phyloP scores from a whole-genome alignment of 164 flowering plant species.

The Umbellularia californica region DNA sequence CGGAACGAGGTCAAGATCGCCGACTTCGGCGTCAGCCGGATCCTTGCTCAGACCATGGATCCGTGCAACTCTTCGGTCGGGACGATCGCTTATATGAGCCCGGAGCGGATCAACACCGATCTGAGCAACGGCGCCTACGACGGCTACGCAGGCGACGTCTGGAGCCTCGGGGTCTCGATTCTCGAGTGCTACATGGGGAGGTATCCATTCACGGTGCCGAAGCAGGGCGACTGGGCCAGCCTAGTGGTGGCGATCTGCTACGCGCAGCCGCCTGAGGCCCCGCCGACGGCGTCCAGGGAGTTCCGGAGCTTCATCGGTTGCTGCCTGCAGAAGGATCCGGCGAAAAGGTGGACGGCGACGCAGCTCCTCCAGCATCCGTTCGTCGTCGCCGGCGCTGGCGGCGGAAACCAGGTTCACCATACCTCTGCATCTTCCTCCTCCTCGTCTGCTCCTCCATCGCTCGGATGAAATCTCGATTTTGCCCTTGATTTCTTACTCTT shows the following conservation, averaged over 20 bases:
- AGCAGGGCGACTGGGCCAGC: slow-evolving; percentile 91
- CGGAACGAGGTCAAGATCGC: slow-evolving; percentile 65
- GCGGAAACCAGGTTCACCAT: not conserved
- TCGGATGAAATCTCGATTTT: not conserved
- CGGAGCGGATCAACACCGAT: slow-evolving; percentile 82
- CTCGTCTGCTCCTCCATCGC: not conserved
- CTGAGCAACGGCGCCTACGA: slow-evolving; percentile 70
- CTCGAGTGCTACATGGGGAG: slow-evolving; percentile 78
- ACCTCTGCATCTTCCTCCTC: not conserved
- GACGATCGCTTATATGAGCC: slow-evolving; percentile 91
- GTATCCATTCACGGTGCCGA: slow-evolving; percentile 61
- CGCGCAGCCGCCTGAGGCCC: slow-evolving; percentile 80
- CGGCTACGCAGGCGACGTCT: slow-evolving; percentile 84
- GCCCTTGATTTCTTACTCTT: no score
- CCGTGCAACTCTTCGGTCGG: slow-evolving; percentile 80
- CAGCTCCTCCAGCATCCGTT: slow-evolving; percentile 66
- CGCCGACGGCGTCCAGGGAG: slow-evolving; percentile 57
- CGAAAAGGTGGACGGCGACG: slow-evolving; percentile 52
- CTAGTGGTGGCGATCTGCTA: slow-evolving; percentile 82
- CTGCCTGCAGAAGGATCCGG: slow-evolving; percentile 77
- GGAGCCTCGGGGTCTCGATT: slow-evolving; percentile 88
- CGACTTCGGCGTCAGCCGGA: slow-evolving; percentile 70
- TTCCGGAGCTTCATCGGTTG: slow-evolving; percentile 57
- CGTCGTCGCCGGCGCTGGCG: slow-evolving; percentile 11
- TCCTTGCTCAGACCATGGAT: slow-evolving; percentile 73